phyloP scores from a whole-genome alignment of 805 yeast species.

The Dipodascus geniculatus region DNA sequence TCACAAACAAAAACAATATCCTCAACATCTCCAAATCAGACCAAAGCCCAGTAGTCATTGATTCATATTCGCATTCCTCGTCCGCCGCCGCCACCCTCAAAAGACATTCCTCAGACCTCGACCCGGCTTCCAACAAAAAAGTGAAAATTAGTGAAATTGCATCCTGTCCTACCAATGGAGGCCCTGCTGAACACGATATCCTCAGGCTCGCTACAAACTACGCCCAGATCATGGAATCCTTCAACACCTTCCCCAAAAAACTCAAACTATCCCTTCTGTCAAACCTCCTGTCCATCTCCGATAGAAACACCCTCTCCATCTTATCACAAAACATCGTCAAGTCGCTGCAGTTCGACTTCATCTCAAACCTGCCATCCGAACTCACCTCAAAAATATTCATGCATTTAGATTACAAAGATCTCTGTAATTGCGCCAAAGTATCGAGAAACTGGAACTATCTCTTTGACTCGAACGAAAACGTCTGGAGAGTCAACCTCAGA shows the following conservation, averaged over 20 bases:
- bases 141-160: not conserved
- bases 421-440: conserved; percentile 51
- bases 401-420: conserved; percentile 49
- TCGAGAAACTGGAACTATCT: conserved; percentile 58
- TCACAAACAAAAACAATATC: not conserved
- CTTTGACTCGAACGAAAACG: conserved; percentile 43
- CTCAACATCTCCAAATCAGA: not conserved
- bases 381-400: conserved; percentile 52
- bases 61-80: not conserved
- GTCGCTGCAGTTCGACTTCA: conserved; percentile 60
- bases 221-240: conserved; percentile 20
- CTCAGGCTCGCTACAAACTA: conserved; percentile 11
- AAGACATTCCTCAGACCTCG: not conserved
- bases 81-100: no score
- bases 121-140: not conserved
- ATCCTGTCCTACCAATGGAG: not conserved
- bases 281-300: conserved; percentile 44
- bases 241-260: conserved; percentile 31
- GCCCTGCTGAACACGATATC: not conserved
- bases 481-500: conserved; percentile 60
- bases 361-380: conserved; percentile 64
- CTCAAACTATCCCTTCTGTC: conserved; percentile 41
- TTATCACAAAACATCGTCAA: conserved; percentile 39
- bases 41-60: not conserved
- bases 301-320: conserved; percentile 50